These are phyloP conservation scores for Papiliotrema laurentii DNA, from an alignment of 1,284 basidiomycete species.

Conservation along the genomic window DNA sequence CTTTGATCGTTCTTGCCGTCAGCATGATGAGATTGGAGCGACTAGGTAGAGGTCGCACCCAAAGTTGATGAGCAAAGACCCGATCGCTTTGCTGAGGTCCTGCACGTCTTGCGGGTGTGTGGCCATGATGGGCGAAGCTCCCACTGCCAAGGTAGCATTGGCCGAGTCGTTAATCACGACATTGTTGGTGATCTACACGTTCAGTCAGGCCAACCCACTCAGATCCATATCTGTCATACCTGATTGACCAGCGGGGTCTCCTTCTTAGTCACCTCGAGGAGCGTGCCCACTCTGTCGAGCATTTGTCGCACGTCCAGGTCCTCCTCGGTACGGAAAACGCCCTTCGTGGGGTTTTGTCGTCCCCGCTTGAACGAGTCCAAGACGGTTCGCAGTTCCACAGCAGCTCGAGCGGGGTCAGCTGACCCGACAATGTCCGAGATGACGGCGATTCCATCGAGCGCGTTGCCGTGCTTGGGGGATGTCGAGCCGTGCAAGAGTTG, in stretches of 20 bases:
- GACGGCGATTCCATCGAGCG: slow-evolving; percentile 78
- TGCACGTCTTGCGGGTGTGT: slow-evolving; percentile 75
- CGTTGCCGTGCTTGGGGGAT: slow-evolving; percentile 54
- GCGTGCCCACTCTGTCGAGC: slow-evolving; percentile 44
- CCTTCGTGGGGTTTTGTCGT: slow-evolving; percentile 4
- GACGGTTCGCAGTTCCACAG: slow-evolving; percentile 46
- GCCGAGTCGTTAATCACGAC: slow-evolving; percentile 89
- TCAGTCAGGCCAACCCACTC: neutral
- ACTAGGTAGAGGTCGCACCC: no score
- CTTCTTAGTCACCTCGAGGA: slow-evolving; percentile 56
- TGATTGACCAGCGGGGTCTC: slow-evolving; percentile 73
- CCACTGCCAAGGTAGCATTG: slow-evolving; percentile 83
- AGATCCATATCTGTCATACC: slow-evolving; percentile 48
- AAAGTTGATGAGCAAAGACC: slow-evolving; percentile 80
- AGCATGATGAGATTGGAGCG: neutral
- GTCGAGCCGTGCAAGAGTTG: slow-evolving; percentile 67
- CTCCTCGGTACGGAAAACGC: slow-evolving; percentile 11
- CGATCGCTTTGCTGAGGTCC: slow-evolving; percentile 66
- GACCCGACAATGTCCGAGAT: slow-evolving; percentile 84
- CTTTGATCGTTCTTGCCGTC: slow-evolving; percentile 58
- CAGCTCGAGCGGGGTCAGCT: slow-evolving; percentile 57
- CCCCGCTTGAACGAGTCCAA: slow-evolving; percentile 41
- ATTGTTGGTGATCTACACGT: slow-evolving; percentile 84
- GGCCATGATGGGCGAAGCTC: slow-evolving; percentile 92
- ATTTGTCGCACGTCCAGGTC: slow-evolving; percentile 30